These are phyloP conservation scores for Rhododendron molle DNA, from an alignment of 148 eudicot genomes.

Conservation along the genomic window DNA sequence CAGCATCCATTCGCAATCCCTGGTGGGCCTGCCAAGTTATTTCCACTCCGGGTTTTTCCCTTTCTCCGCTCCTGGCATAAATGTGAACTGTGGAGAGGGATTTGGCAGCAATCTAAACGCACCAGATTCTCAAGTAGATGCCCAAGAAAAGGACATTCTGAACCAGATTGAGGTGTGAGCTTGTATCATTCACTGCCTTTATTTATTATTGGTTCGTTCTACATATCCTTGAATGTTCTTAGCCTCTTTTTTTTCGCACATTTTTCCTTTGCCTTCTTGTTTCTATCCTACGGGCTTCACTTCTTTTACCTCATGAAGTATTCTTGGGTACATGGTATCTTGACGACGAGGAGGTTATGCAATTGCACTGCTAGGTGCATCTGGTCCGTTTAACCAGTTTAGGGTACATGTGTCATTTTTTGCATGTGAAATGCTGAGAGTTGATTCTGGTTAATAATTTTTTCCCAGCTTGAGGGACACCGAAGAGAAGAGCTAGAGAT, in stretches of 20 bases:
- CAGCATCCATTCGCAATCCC: slow-evolving; percentile 26
- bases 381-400: not conserved
- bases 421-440: not conserved
- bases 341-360: not conserved
- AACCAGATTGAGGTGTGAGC: slow-evolving; percentile 70
- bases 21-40: slow-evolving; percentile 33
- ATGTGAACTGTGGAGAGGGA: slow-evolving; percentile 27
- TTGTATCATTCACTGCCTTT: not conserved
- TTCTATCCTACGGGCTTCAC: not conserved
- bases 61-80: slow-evolving; percentile 30
- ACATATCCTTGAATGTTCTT: not conserved
- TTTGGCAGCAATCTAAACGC: slow-evolving; percentile 15
- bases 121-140: slow-evolving; percentile 39
- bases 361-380: not conserved
- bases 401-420: not conserved
- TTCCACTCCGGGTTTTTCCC: slow-evolving; percentile 31
- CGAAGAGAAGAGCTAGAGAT: not conserved
- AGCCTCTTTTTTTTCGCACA: not conserved
- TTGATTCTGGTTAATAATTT: not conserved
- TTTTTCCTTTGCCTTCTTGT: not conserved
- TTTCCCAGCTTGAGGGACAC: not conserved
- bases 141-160: slow-evolving; percentile 47
- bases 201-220: not conserved
- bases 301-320: not conserved
- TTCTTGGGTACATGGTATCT: not conserved